phyloP scores from a whole-genome alignment of 306 rosid genomes.

The Ammopiptanthus mongolicus region DNA sequence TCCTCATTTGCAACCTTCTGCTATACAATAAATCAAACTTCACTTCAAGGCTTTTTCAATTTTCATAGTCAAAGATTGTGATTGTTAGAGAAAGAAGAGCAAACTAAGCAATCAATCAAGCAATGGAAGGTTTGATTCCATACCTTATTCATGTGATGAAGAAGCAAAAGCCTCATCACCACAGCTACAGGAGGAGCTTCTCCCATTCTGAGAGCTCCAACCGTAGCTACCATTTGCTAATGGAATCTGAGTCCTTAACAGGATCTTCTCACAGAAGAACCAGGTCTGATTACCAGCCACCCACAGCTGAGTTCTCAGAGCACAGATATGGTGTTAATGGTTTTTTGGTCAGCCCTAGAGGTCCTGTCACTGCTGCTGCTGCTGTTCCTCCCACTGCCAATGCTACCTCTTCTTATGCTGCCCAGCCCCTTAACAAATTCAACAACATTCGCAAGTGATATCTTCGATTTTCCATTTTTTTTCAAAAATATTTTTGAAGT shows the following conservation, averaged over 20 bases:
- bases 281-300: conserved; percentile 54
- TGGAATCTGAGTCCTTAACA: conserved; percentile 29
- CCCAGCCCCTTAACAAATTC: background rate
- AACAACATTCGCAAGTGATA: conserved; percentile 22
- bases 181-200: conserved; percentile 33
- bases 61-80: conserved; percentile 1
- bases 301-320: conserved; percentile 24
- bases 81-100: background rate
- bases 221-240: conserved; percentile 66
- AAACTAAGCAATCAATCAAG: no score
- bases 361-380: background rate
- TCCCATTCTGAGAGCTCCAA: conserved; percentile 52
- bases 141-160: conserved; percentile 62
- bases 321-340: conserved; percentile 25
- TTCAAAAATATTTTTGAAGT: background rate
- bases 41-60: conserved; percentile 4
- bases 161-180: conserved; percentile 48
- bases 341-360: conserved; percentile 25
- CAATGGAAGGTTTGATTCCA: conserved; percentile 87
- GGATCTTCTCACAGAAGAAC: conserved; percentile 80
- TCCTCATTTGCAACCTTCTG: background rate
- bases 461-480: background rate
- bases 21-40: background rate
- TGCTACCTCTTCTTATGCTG: conserved; percentile 12
- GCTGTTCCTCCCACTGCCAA: background rate